Base-by-base conservation (phyloP, 2,329 filamentous ascomycete species). In the Colletotrichum spinosum region DNA sequence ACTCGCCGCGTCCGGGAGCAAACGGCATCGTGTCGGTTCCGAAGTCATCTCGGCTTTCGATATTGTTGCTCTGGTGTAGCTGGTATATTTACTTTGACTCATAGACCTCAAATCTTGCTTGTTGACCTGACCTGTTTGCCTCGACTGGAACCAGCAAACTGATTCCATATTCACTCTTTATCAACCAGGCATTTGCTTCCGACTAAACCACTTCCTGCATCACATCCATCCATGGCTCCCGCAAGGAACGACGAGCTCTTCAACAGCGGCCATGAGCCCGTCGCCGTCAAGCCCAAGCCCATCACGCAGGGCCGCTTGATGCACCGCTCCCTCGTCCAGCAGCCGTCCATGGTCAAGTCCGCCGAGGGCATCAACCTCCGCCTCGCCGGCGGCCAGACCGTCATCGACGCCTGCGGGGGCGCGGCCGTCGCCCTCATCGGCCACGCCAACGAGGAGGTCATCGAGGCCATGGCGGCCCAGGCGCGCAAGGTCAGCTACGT, bases 311-410 rank as follows among this genome's bases (percentile, higher is more conserved):
- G 69, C 6, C 64, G 46, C 37, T 68, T 79, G 5, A 67, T 79
- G 68, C 75, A 79, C 59, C 75, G 77, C n/a, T 78, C 76, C 2
- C 71, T 79, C 7, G 52, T 71, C 15, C 49, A 69, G 1, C 60
- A 68, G 0, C 77, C 77, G 0, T 68, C 69, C 6, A 57, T 67
- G 53, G 84, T 85, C 5, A 72, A 80, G 9, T 81, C 78, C 0
- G 86, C 81, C 1, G 71, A 73, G 0, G 81, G 81, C 0, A 70
- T 76, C 6, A 75, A 78, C 33, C 70, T 81, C 3, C 70, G 70
- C 1, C 74, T 80, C 5, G 66, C 73, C 8, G 72, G 76, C 38
- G 80, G 78, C 5, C 61, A 65, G 4, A 69, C 65, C 2, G 72
- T 78, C 33, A 67, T 80, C n/a, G 78, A 79, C 50, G 77, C 76